A percentile compares a stretch with the other conserved stretches of the same genome.
Conservation (phyloP, 495 filamentous ascomycete species). For the Margaritispora aquatica region DNA sequence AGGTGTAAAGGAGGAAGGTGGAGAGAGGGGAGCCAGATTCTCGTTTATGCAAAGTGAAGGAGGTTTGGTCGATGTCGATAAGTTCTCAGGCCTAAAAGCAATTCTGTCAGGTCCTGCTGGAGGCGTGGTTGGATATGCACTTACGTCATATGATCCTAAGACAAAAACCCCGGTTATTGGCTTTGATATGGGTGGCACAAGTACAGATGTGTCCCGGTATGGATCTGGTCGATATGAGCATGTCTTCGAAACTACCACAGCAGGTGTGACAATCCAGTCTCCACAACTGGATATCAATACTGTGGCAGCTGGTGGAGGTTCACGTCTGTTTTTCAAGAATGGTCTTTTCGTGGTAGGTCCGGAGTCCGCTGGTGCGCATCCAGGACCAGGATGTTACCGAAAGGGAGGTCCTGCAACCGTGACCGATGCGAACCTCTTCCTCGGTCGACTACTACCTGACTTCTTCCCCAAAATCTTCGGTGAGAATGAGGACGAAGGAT, state of each 20-base stretch:
- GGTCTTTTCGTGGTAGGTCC: slow-evolving; percentile 95
- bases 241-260: slow-evolving; percentile 95
- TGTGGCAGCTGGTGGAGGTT: slow-evolving; percentile 90
- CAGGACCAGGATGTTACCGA: slow-evolving; percentile 89
- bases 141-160: slow-evolving; percentile 65
- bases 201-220: slow-evolving; percentile 90
- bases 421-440: slow-evolving; percentile 88
- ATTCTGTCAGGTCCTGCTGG: slow-evolving; percentile 78
- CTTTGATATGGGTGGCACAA: slow-evolving; percentile 96
- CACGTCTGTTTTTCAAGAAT: slow-evolving; percentile 82
- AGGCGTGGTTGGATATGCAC: slow-evolving; percentile 87
- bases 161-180: slow-evolving; percentile 90
- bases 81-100: slow-evolving; percentile 68
- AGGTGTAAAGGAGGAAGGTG: slow-evolving; percentile 53
- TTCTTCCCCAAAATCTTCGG: slow-evolving; percentile 99
- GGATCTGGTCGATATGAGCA: slow-evolving; percentile 88
- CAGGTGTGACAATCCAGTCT: slow-evolving; percentile 89
- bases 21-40: slow-evolving; percentile 55
- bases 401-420: slow-evolving; percentile 92
- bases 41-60: slow-evolving; percentile 89
- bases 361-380: slow-evolving; percentile 89
- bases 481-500: slow-evolving; percentile 77
- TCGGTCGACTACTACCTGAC: slow-evolving; percentile 82
- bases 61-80: slow-evolving; percentile 68
- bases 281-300: slow-evolving; percentile 98